Evolutionary conservation across 805 yeast species (phyloP).

Genomic region (Ogataea parapolymorpha): DNA sequence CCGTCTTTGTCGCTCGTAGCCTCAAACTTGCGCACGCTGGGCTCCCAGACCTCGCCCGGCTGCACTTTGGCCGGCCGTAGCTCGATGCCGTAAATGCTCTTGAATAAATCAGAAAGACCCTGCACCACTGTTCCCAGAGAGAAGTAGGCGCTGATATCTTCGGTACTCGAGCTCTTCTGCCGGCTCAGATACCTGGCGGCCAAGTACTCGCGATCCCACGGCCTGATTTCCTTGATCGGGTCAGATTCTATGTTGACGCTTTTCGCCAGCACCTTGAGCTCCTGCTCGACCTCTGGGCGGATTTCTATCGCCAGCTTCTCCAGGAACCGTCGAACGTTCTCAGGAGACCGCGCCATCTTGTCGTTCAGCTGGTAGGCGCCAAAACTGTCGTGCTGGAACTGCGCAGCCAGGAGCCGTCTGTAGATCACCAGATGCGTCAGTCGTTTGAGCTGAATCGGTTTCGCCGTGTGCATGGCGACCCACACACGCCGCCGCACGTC

Average conservation of each 20-base stretch:
- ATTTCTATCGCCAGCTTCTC: slow-evolving; percentile 51
- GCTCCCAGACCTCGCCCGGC: slow-evolving; percentile 84
- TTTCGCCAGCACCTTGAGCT: slow-evolving; percentile 47
- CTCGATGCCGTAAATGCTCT: slow-evolving; percentile 69
- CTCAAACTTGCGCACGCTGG: slow-evolving; percentile 77
- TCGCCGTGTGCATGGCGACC: slow-evolving; percentile 67
- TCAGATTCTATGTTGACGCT: slow-evolving; percentile 16
- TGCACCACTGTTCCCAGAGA: slow-evolving; percentile 83
- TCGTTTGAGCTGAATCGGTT: slow-evolving; percentile 55
- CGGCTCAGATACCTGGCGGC: slow-evolving; percentile 28
- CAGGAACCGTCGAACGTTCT: slow-evolving; percentile 69
- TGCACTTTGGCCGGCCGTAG: slow-evolving; percentile 62
- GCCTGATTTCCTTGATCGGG: slow-evolving; percentile 51
- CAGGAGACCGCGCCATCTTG: slow-evolving; percentile 84
- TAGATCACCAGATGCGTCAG: slow-evolving; percentile 58
- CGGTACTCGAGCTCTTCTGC: slow-evolving; percentile 36
- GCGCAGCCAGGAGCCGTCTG: slow-evolving; percentile 66
- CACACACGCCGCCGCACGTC: slow-evolving; percentile 65
- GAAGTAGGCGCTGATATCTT: slow-evolving; percentile 64
- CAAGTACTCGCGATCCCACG: slow-evolving; percentile 89
- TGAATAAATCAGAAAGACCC: slow-evolving; percentile 73
- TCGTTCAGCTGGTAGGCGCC: slow-evolving; percentile 81
- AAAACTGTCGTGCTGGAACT: slow-evolving; percentile 68
- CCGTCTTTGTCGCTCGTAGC: slow-evolving; percentile 65
- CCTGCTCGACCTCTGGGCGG: slow-evolving; percentile 54